Percentiles rank a stretch among this genome's conserved stretches.
Evolutionary conservation across 139 green algal species (phyloP).

Genomic region (Chlamydomonas applanata): DNA sequence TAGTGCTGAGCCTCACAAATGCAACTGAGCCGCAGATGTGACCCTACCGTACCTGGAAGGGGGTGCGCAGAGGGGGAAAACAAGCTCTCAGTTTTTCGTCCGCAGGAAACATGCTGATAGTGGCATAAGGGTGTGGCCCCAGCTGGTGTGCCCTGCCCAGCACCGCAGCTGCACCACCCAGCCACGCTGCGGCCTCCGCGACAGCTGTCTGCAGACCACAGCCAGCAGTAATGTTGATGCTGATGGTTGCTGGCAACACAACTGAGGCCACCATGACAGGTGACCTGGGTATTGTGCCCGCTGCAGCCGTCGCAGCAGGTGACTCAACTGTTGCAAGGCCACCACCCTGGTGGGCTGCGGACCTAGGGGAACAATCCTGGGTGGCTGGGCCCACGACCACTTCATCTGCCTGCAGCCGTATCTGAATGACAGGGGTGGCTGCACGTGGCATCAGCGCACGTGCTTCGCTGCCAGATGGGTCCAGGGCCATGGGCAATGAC

Average conservation of each 20-base stretch:
- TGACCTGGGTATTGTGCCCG: too few species aligned
- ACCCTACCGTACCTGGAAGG: too few species aligned
- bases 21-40: too few species aligned
- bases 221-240: slow-evolving; percentile 38
- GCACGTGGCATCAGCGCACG: background rate
- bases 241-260: background rate
- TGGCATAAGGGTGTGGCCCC: slow-evolving; percentile 53
- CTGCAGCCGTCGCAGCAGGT: too few species aligned
- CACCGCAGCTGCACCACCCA: slow-evolving; percentile 24
- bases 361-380: background rate
- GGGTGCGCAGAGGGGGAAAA: slow-evolving; percentile 35
- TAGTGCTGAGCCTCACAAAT: too few species aligned
- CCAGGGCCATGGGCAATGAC: background rate
- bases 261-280: too few species aligned
- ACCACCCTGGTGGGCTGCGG: too few species aligned
- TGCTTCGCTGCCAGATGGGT: background rate
- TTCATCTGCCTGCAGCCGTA: slow-evolving; percentile 4
- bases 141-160: slow-evolving; percentile 37
- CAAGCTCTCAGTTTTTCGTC: slow-evolving; percentile 5
- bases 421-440: background rate
- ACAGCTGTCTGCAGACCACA: slow-evolving; percentile 42
- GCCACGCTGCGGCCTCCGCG: slow-evolving; percentile 38
- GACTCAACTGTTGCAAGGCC: too few species aligned
- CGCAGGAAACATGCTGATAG: slow-evolving; percentile 36
- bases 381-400: background rate